Evolutionary conservation across 306 rosid species (phyloP).

Genomic region (Corylus heterophylla): DNA sequence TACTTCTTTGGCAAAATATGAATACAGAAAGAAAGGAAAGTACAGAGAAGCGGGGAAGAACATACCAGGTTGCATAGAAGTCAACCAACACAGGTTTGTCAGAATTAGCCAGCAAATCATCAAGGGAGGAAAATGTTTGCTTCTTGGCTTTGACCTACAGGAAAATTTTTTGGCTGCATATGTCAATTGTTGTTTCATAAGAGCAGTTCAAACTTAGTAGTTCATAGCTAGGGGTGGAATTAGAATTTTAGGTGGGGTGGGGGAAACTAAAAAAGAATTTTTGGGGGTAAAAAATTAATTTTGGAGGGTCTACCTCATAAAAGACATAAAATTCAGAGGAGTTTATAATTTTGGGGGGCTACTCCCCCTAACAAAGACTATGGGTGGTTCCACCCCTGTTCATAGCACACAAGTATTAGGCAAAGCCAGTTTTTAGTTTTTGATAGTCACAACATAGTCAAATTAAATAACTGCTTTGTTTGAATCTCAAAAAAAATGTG

Average conservation of each 20-base stretch:
- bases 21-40: not conserved
- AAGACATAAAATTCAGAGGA: too few species aligned
- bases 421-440: not conserved
- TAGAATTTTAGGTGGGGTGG: too few species aligned
- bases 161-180: slow-evolving; percentile 10
- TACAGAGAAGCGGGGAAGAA: slow-evolving; percentile 5
- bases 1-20: not conserved
- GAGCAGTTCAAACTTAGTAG: not conserved
- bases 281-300: too few species aligned
- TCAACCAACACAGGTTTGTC: slow-evolving; percentile 88
- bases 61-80: slow-evolving; percentile 96
- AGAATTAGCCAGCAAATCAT: slow-evolving; percentile 71
- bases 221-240: too few species aligned
- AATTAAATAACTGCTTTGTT: not conserved
- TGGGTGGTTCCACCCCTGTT: too few species aligned
- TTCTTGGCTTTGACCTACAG: slow-evolving; percentile 80
- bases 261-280: too few species aligned
- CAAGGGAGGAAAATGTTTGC: slow-evolving; percentile 76
- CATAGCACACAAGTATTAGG: not conserved
- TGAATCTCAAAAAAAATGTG: not conserved
- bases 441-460: not conserved
- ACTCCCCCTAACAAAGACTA: too few species aligned
- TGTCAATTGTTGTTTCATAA: slow-evolving; percentile 13
- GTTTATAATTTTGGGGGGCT: too few species aligned
- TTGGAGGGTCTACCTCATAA: too few species aligned